These are phyloP conservation scores for Biscutella laevigata DNA, from an alignment of 441 rosid genomes.

Conservation along the genomic window DNA sequence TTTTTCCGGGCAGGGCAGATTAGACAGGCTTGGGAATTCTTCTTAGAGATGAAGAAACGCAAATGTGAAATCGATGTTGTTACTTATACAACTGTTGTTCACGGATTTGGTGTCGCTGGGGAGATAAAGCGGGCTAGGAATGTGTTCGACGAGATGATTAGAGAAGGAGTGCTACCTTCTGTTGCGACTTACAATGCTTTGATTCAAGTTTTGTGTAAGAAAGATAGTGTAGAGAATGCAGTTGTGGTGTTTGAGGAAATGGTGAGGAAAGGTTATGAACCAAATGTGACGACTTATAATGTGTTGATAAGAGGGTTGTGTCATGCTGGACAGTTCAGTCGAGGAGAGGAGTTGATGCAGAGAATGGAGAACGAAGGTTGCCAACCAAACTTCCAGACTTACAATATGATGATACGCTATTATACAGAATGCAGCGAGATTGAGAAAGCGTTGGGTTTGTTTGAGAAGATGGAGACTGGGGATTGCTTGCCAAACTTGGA, in stretches of 20 bases:
- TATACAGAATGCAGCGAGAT: conserved; percentile 57
- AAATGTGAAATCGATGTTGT: conserved; percentile 65
- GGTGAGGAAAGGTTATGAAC: conserved; percentile 64
- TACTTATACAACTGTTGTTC: conserved; percentile 67
- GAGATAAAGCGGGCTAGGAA: conserved; percentile 55
- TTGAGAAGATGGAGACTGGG: conserved; percentile 53
- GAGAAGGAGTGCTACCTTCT: conserved; percentile 73
- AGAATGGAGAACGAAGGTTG: conserved; percentile 62
- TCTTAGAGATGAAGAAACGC: conserved; percentile 85
- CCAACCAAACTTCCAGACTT: conserved; percentile 64
- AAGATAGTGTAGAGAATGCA: conserved; percentile 74
- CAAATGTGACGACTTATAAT: conserved; percentile 58
- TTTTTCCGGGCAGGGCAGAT: conserved; percentile 69
- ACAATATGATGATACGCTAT: conserved; percentile 61
- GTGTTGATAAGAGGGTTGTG: conserved; percentile 74
- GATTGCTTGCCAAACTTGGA: conserved; percentile 82
- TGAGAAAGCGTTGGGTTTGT: conserved; percentile 54
- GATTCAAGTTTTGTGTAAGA: conserved; percentile 85
- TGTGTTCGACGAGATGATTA: conserved; percentile 60
- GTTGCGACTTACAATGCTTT: conserved; percentile 78
- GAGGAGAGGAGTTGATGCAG: conserved; percentile 51
- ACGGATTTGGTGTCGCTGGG: conserved; percentile 66
- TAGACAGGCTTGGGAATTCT: conserved; percentile 71
- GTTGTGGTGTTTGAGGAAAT: conserved; percentile 61
- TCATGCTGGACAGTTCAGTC: conserved; percentile 54